These are phyloP conservation scores for Nicotiana attenuata DNA, from an alignment of 257 asterid species.

Conservation along the genomic window DNA sequence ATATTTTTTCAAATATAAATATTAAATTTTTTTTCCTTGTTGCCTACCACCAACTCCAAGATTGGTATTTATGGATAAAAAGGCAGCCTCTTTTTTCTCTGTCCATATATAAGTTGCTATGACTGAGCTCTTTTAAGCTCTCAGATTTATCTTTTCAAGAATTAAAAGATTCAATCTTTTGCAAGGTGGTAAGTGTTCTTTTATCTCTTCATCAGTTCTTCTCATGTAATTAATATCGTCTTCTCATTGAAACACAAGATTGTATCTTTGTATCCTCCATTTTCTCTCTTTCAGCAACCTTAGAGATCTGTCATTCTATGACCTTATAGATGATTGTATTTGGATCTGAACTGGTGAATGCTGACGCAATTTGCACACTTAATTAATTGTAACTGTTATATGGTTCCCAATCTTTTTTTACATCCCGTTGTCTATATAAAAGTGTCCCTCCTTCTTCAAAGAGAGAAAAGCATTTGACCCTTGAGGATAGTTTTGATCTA, in stretches of 20 bases:
- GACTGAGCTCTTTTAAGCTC: constrained; percentile 14
- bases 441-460: background rate
- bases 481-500: background rate
- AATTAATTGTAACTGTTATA: too few relatives aligned
- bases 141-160: constrained; percentile 5
- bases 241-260: background rate
- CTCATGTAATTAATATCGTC: background rate
- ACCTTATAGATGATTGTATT: background rate
- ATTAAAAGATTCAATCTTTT: constrained; percentile 12
- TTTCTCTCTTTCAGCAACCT: background rate
- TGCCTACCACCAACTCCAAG: constrained; percentile 6
- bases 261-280: background rate
- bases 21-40: background rate
- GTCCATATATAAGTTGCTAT: constrained; percentile 12
- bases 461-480: background rate
- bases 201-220: background rate
- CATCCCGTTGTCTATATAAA: background rate
- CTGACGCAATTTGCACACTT: background rate
- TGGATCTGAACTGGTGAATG: constrained; percentile 2
- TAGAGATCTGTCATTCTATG: background rate
- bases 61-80: constrained; percentile 1
- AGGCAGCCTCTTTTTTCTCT: constrained; percentile 3
- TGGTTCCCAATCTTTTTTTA: too few relatives aligned
- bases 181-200: background rate
- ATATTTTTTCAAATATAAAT: background rate